A percentile compares a stretch with the other conserved stretches of the same genome.
Conservation (phyloP, 139 green algal genomes). For the Chlorella sp. region DNA sequence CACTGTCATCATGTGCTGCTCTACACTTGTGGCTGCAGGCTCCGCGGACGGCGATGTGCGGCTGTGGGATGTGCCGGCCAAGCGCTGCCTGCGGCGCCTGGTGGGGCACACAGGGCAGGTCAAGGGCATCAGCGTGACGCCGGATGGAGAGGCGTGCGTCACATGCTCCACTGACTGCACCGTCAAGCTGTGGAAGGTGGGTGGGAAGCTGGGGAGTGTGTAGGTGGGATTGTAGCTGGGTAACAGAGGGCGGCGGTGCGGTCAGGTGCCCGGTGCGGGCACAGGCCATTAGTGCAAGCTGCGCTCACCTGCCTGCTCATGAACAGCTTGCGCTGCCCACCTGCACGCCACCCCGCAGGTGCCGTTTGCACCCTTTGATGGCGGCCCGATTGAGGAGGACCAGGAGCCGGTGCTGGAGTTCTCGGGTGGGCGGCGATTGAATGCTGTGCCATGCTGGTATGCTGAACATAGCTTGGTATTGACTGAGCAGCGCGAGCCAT, state of each 20-base stretch:
- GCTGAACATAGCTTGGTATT: no score
- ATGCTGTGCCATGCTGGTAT: not conserved
- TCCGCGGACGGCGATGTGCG: constrained; percentile 64
- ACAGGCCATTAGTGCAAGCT: no score
- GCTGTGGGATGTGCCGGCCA: constrained; percentile 91
- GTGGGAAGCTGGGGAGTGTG: not conserved
- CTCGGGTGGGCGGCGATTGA: not conserved
- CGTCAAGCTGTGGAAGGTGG: constrained; percentile 86
- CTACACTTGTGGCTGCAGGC: constrained; percentile 8
- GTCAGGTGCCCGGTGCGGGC: no score
- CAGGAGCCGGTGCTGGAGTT: constrained; percentile 79
- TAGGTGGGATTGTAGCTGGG: not conserved
- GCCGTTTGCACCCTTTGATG: constrained; percentile 82
- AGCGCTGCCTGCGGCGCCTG: constrained; percentile 77
- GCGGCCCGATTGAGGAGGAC: constrained; percentile 68
- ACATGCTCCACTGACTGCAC: constrained; percentile 90
- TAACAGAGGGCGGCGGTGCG: not conserved
- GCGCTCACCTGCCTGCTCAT: no score
- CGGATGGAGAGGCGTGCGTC: constrained; percentile 80
- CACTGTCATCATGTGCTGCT: no score
- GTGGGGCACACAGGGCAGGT: constrained; percentile 83
- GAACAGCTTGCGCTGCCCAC: not conserved
- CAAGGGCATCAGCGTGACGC: constrained; percentile 81
- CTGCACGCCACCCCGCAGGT: constrained; percentile 41
- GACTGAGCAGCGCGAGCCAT: no score